phyloP scores from a whole-genome alignment of 192 early-diverging fungal genomes.

The Umbelopsis ramanniana region DNA sequence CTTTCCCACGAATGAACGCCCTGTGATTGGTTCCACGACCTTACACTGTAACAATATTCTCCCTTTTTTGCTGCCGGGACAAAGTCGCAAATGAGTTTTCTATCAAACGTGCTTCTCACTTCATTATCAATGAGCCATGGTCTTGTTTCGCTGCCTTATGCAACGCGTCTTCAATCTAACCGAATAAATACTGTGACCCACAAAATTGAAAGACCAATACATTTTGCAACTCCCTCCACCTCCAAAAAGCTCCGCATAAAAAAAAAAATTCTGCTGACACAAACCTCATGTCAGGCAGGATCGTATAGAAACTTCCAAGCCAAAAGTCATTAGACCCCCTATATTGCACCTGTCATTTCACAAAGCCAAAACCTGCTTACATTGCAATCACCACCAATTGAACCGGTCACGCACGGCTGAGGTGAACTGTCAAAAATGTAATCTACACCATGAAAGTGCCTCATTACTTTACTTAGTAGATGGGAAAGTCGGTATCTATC shows the following conservation, averaged over 20 bases:
- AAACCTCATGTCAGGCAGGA: neutral
- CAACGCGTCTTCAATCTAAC: neutral
- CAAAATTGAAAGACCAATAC: neutral
- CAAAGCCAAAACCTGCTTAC: too few relatives aligned
- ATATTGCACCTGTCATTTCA: neutral
- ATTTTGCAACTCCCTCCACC: neutral
- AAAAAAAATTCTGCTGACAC: slow-evolving; percentile 2
- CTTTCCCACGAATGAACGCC: slow-evolving; percentile 13
- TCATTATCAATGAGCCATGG: too few relatives aligned
- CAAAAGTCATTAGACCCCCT: neutral
- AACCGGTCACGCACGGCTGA: too few relatives aligned
- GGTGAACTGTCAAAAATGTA: too few relatives aligned
- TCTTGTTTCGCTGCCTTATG: too few relatives aligned
- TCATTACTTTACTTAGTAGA: slow-evolving; percentile 58
- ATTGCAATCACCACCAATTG: too few relatives aligned
- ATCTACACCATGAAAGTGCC: too few relatives aligned
- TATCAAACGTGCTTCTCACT: neutral
- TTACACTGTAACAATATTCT: neutral
- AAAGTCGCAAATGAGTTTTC: neutral
- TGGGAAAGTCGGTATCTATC: slow-evolving; percentile 82
- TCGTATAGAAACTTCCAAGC: neutral
- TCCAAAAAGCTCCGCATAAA: neutral
- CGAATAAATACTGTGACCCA: neutral
- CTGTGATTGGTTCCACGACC: slow-evolving; percentile 16
- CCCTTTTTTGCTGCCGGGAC: neutral